Evolutionary conservation across 106 monocot genomes (phyloP), one percentile per base, ranked within the genome.

Genomic region (Dendrobium catenatum): DNA sequence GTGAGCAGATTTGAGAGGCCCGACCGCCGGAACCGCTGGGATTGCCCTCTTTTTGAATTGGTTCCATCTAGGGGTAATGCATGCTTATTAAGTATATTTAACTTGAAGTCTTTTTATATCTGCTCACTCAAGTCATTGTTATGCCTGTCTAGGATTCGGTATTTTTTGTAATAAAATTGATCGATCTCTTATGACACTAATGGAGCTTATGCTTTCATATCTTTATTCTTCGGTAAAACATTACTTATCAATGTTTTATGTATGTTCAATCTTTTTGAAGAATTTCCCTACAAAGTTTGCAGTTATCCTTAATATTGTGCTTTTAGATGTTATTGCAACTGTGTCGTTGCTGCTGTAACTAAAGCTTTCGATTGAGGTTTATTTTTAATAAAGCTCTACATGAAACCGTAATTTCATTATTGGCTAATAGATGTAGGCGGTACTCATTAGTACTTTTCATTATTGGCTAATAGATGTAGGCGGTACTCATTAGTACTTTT

Each of bases 21-120:
- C 77, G 95, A 99, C 81, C 91, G 79, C 16, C 83, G 91, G 18
- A 95, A 90, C 31, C 99, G 99, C 15, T 99, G 99, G 99, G 99
- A 99, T 86, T 91, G 91, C 49, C 99, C 95, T 74, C 91, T 99
- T 27, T 99, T 95, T 91, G 99, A 99, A 80, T 82, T 99, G 26
- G 84, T 83, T 86, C 91, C 95, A 51, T 89, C 87, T 64, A 91
- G 70, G 90, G 99, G 99, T 95, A 87, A 78, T 76, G 13, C 2
- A 44, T 61, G 9, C 49, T 72, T 31, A 2, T 58, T 27, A 55
- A 17, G 31, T 11, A 75, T 75, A 20, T 72, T 81, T 29, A 77
- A 64, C 19, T 26, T 19, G 11, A 70, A 37, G 6, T 0, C 15
- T 70, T 70, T 37, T 29, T 8, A 31, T 37, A 40, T 70, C 37